These are phyloP conservation scores for Globisporangium cylindrosporum DNA, from an alignment of 352 stramenopile species.

Conservation along the genomic window DNA sequence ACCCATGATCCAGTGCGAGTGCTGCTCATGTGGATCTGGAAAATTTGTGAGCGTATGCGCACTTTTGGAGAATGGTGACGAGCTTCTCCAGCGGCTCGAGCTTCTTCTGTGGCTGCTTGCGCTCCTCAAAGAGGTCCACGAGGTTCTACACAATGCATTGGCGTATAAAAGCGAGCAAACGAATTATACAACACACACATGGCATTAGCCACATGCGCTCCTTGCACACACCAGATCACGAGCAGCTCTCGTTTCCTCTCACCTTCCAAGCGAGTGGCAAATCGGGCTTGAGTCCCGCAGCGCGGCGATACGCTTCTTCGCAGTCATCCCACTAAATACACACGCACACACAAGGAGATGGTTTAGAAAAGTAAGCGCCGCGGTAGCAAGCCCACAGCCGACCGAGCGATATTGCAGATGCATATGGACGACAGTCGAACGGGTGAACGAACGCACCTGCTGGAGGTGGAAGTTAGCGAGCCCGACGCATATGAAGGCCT, in stretches of 20 bases:
- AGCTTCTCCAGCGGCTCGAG: conserved; percentile 73
- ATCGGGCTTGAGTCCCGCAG: conserved; percentile 67
- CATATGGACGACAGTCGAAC: not conserved
- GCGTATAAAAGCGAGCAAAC: not conserved
- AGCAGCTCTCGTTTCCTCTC: not conserved
- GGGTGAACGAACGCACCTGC: conserved; percentile 35
- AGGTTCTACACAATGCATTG: conserved; percentile 43
- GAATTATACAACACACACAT: not conserved
- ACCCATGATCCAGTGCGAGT: not conserved
- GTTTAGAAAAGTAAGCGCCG: not conserved
- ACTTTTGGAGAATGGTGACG: conserved; percentile 66
- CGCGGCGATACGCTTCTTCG: conserved; percentile 64
- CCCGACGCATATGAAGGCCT: conserved; percentile 79
- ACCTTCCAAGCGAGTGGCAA: conserved; percentile 83
- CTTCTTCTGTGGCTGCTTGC: conserved; percentile 51
- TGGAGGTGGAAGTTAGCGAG: conserved; percentile 73
- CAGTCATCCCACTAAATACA: conserved; percentile 57
- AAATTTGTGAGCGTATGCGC: not conserved
- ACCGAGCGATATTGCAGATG: not conserved
- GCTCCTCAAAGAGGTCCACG: conserved; percentile 66
- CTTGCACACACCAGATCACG: not conserved
- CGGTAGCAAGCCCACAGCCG: not conserved
- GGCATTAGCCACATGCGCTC: not conserved
- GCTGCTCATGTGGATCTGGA: not conserved
- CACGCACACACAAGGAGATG: not conserved